Percentiles rank a stretch among this genome's conserved stretches.
phyloP scores from a whole-genome alignment of 345 rosid genomes.

The Citrus medica region DNA sequence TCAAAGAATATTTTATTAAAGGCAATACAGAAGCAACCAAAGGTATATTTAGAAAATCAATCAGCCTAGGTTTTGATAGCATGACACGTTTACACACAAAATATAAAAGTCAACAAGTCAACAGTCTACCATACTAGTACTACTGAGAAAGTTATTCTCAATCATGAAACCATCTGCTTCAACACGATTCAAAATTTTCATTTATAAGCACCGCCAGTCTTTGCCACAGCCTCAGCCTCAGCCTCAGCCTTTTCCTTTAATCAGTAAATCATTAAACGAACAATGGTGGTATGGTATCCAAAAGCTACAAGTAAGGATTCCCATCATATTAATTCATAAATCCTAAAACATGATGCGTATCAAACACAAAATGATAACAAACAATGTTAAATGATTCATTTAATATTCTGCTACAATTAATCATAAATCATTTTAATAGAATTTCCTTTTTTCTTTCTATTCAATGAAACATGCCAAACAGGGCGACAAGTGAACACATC shows the following conservation, averaged over 20 bases:
- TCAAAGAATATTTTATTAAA: background rate
- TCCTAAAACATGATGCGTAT: background rate
- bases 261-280: no score
- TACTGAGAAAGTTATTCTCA: no score
- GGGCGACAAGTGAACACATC: background rate
- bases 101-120: no score
- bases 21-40: background rate
- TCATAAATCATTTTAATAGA: background rate
- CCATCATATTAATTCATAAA: no score
- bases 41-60: no score
- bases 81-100: background rate
- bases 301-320: background rate
- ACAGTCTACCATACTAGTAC: no score
- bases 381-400: background rate
- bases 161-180: no score
- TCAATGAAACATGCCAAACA: background rate
- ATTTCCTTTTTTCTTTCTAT: background rate
- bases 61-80: background rate
- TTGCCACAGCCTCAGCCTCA: no score
- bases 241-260: no score
- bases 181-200: no score
- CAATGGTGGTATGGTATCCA: background rate
- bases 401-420: background rate
- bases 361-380: background rate
- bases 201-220: no score